Percentiles rank a stretch among this genome's conserved stretches.
Conservation (phyloP, 2,329 filamentous ascomycete species). For the Alternaria hordeiaustralica region DNA sequence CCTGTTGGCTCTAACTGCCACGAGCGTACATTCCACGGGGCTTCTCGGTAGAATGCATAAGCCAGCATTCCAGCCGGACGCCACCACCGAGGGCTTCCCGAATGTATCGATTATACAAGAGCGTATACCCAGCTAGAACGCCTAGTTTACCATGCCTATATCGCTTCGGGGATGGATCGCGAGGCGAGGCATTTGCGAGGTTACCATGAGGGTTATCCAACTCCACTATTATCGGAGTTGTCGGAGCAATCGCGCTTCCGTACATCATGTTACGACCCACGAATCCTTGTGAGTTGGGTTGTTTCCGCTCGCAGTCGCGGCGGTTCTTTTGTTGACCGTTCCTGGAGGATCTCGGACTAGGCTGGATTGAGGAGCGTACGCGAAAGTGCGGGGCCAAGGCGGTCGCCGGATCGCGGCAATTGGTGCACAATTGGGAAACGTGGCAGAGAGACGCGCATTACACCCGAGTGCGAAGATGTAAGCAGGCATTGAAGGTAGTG, state of each 20-base stretch:
- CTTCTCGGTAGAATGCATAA: neutral
- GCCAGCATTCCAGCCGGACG: neutral
- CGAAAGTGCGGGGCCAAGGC: neutral
- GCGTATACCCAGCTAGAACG: neutral
- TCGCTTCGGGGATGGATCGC: constrained; percentile 1
- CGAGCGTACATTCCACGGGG: neutral
- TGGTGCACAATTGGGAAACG: neutral
- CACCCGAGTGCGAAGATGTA: neutral
- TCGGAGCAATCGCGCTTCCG: neutral
- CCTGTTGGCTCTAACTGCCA: neutral
- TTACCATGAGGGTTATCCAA: neutral
- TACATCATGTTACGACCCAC: neutral
- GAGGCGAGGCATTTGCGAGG: neutral
- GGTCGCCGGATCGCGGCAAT: neutral
- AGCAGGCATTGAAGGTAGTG: neutral
- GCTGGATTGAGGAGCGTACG: neutral
- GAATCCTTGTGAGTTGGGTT: neutral
- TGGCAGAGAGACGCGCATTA: neutral
- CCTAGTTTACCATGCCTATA: neutral
- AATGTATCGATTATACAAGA: neutral
- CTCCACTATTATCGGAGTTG: neutral
- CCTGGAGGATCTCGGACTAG: neutral
- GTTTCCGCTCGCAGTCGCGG: neutral
- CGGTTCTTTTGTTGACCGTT: neutral
- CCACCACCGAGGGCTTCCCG: neutral